Percentiles rank a stretch among this genome's conserved stretches.
Evolutionary conservation across 495 filamentous ascomycete genomes (phyloP).

Genomic region (Penicillium paxilli): DNA sequence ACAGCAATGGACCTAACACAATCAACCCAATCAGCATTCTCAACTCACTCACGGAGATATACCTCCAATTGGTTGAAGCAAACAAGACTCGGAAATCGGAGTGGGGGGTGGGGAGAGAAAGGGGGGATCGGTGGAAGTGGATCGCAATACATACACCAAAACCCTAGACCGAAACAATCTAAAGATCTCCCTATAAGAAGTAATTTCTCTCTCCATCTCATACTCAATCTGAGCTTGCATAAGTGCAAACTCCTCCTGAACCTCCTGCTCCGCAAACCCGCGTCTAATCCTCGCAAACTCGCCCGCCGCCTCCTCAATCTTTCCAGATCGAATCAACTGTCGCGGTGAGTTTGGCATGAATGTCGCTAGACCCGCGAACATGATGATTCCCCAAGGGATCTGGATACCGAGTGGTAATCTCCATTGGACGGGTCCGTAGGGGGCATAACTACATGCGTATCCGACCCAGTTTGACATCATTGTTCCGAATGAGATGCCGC

Average conservation of each 20-base stretch:
- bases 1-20: constrained; percentile 49
- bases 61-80: too few species aligned
- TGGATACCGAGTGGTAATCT: constrained; percentile 57
- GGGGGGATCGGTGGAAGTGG: not conserved
- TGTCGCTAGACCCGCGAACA: constrained; percentile 54
- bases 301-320: constrained; percentile 47
- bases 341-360: constrained; percentile 63
- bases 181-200: constrained; percentile 53
- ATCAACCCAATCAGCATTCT: not conserved
- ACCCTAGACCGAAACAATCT: constrained; percentile 51
- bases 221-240: constrained; percentile 62
- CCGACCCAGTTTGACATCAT: constrained; percentile 62
- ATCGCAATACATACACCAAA: constrained; percentile 36
- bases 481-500: constrained; percentile 58
- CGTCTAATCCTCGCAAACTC: constrained; percentile 52
- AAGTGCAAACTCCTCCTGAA: constrained; percentile 53
- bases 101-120: not conserved
- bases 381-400: constrained; percentile 59
- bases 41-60: too few species aligned
- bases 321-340: constrained; percentile 54
- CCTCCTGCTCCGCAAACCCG: constrained; percentile 46
- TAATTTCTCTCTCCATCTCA: constrained; percentile 58
- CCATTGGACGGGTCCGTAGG: constrained; percentile 57
- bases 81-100: not conserved
- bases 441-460: constrained; percentile 55